Conservation (phyloP, 192 early-diverging fungal genomes). For the Pilobolus umbonatus region DNA sequence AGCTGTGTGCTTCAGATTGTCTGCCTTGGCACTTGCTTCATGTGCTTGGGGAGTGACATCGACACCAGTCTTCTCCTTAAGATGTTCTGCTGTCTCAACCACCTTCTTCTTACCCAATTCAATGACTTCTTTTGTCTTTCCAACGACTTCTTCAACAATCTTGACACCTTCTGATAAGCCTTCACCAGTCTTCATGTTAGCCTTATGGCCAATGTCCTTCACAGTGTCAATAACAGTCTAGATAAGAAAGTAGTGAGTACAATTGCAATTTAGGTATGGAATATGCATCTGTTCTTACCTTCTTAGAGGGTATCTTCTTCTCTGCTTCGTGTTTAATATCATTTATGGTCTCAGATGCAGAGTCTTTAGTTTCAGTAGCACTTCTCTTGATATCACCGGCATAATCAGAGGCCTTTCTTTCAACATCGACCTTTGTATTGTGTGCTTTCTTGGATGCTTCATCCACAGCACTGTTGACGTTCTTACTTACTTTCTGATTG, state of each 20-base stretch:
- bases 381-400: not conserved
- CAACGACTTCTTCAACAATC: not conserved
- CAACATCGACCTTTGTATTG: not conserved
- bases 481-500: not conserved
- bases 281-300: no score
- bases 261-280: no score
- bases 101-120: conserved; percentile 20
- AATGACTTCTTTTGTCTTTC: conserved; percentile 22
- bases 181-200: conserved; percentile 23
- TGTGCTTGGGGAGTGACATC: not conserved
- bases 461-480: not conserved
- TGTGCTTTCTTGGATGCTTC: no score
- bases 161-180: conserved; percentile 7
- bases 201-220: conserved; percentile 26
- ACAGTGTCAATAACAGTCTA: conserved; percentile 15
- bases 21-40: no score
- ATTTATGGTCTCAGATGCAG: no score
- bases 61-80: conserved; percentile 3
- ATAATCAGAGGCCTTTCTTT: not conserved
- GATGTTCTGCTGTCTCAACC: not conserved
- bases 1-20: not conserved
- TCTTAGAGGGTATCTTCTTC: no score
- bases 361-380: no score
- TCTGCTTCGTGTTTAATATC: not conserved
- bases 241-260: no score